Conservation (phyloP, 1,284 basidiomycete genomes). For the Exsudoporus floridanus region DNA sequence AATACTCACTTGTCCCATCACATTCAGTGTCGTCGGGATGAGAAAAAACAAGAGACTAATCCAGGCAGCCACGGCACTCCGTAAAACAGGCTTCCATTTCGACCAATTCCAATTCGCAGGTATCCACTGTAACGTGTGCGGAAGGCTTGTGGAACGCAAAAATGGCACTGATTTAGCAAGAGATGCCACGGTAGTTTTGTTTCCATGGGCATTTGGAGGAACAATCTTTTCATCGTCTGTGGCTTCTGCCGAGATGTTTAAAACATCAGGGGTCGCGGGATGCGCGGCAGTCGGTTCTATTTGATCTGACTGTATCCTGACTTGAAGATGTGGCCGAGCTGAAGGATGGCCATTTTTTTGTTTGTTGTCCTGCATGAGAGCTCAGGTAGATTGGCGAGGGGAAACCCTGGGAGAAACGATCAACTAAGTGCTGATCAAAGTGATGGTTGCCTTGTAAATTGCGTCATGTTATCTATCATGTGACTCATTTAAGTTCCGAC, state of each 20-base stretch:
- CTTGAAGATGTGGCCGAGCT: slow-evolving; percentile 7
- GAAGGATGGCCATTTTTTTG: not conserved
- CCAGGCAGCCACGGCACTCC: slow-evolving; percentile 67
- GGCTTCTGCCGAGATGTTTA: not conserved
- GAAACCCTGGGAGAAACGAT: not conserved
- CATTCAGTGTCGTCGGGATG: slow-evolving; percentile 48
- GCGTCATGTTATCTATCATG: too few species aligned
- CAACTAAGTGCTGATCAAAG: not conserved
- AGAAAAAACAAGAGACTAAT: slow-evolving; percentile 61
- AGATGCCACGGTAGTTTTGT: not conserved
- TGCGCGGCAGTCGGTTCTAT: not conserved
- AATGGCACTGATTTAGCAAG: not conserved
- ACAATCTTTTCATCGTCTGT: slow-evolving; percentile 1
- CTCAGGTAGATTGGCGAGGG: not conserved
- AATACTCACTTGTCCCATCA: slow-evolving; percentile 61
- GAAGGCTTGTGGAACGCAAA: slow-evolving; percentile 18
- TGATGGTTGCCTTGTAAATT: not conserved
- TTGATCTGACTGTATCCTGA: slow-evolving; percentile 2
- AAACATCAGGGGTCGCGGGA: not conserved
- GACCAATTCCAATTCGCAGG: slow-evolving; percentile 54
- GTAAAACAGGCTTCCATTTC: slow-evolving; percentile 64
- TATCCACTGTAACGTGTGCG: slow-evolving; percentile 52
- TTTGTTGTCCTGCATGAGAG: slow-evolving; percentile 12
- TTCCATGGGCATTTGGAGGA: not conserved
- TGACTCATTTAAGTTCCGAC: too few species aligned